Conservation (phyloP, 2,329 filamentous ascomycete species). For the Phyllosticta paracitricarpa region DNA sequence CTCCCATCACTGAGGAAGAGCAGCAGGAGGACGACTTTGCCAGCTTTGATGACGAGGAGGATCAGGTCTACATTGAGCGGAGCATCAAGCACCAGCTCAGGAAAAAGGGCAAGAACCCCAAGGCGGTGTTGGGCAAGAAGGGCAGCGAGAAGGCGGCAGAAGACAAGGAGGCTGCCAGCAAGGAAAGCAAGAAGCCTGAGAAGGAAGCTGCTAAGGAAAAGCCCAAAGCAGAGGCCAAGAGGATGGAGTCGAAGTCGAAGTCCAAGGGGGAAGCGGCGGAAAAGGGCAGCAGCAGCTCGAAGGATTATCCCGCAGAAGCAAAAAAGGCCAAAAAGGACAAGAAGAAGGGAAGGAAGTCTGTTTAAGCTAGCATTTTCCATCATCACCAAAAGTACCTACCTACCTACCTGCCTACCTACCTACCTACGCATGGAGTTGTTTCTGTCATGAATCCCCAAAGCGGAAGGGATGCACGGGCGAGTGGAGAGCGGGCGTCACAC, state of each 20-base stretch:
- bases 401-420: background rate
- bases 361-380: background rate
- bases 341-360: slow-evolving; percentile 9
- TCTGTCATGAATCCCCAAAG: background rate
- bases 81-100: slow-evolving; percentile 33
- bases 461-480: background rate
- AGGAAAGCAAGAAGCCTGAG: slow-evolving; percentile 13
- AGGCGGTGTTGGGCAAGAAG: slow-evolving; percentile 17
- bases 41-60: slow-evolving; percentile 42
- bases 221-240: slow-evolving; percentile 1
- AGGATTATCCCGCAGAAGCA: slow-evolving; percentile 14
- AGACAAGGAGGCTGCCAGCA: background rate
- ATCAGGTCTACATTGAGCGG: slow-evolving; percentile 37
- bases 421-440: background rate
- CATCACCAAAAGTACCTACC: background rate
- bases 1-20: slow-evolving; percentile 40
- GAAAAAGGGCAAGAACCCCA: slow-evolving; percentile 40
- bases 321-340: slow-evolving; percentile 16
- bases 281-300: slow-evolving; percentile 11
- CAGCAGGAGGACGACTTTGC: slow-evolving; percentile 34
- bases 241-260: too few species aligned
- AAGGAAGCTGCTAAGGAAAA: slow-evolving; percentile 16
- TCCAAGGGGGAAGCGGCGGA: slow-evolving; percentile 6
- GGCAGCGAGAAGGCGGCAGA: background rate
- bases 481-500: background rate